Percentiles rank a stretch among this genome's conserved stretches.
Conservation (phyloP, 208 protist species). For the Crithidia mellificae region DNA sequence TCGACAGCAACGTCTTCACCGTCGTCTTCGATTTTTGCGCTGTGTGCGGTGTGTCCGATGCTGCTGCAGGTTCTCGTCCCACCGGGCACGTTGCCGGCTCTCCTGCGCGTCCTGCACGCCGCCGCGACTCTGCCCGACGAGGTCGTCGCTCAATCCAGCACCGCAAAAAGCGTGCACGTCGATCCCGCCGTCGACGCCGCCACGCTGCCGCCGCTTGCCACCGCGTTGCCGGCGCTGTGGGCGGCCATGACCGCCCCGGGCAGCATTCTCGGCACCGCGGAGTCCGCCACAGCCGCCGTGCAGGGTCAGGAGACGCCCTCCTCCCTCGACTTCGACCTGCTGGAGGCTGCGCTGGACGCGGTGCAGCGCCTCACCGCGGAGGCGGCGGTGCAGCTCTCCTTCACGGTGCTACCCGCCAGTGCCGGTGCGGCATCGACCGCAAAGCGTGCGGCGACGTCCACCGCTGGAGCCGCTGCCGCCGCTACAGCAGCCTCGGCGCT, state of each 20-base stretch:
- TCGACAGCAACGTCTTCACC: not conserved
- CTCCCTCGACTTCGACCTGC: conserved; percentile 55
- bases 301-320: conserved; percentile 41
- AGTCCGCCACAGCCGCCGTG: conserved; percentile 11
- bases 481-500: not conserved
- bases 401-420: not conserved
- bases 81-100: conserved; percentile 22
- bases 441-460: not conserved
- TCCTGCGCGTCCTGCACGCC: conserved; percentile 28
- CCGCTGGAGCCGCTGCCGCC: not conserved
- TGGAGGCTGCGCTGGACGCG: conserved; percentile 57
- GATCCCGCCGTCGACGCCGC: not conserved
- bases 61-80: conserved; percentile 49
- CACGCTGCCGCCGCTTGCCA: not conserved
- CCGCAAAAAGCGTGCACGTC: not conserved
- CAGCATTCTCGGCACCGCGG: conserved; percentile 6
- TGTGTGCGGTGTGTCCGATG: conserved; percentile 36
- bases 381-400: conserved; percentile 32
- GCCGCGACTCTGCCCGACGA: conserved; percentile 12
- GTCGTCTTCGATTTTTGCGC: conserved; percentile 7
- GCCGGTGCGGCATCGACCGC: no score
- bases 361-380: conserved; percentile 52
- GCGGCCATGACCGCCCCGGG: conserved; percentile 23
- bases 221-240: conserved; percentile 13
- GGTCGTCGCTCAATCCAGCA: not conserved